Conservation (phyloP, 1,284 basidiomycete species). For the Cryptococcus sp. region DNA sequence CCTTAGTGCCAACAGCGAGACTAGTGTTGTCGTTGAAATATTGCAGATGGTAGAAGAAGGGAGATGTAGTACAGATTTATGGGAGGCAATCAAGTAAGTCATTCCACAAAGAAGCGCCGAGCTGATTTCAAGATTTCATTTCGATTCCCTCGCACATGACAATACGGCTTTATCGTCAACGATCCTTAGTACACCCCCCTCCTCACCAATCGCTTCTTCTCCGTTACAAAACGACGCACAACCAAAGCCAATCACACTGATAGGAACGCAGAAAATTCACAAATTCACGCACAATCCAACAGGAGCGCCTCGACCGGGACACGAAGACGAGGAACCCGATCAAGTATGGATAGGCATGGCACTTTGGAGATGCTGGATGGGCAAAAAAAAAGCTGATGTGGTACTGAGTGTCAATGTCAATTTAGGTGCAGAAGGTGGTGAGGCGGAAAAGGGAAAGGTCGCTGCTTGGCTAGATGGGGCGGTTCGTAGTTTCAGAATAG, state of each 20-base stretch:
- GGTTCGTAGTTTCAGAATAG: slow-evolving; percentile 61
- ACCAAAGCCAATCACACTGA: slow-evolving; percentile 55
- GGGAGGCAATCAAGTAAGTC: slow-evolving; percentile 65
- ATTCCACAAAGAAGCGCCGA: neutral
- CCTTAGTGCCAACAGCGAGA: slow-evolving; percentile 62
- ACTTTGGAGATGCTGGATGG: slow-evolving; percentile 58
- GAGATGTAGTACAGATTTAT: slow-evolving; percentile 40
- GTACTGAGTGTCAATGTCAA: slow-evolving; percentile 73
- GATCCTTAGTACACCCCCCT: slow-evolving; percentile 45
- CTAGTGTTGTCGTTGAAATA: slow-evolving; percentile 83
- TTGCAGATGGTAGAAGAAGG: slow-evolving; percentile 66
- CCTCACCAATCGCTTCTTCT: slow-evolving; percentile 10
- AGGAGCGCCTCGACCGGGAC: slow-evolving; percentile 44
- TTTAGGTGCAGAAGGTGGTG: slow-evolving; percentile 35
- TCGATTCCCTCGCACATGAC: slow-evolving; percentile 85
- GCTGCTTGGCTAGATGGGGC: slow-evolving; percentile 58
- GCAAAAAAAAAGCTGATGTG: slow-evolving; percentile 64
- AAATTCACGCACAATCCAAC: slow-evolving; percentile 59
- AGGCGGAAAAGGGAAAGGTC: slow-evolving; percentile 38
- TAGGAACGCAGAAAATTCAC: slow-evolving; percentile 64
- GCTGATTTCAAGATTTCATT: slow-evolving; percentile 68
- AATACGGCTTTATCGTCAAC: slow-evolving; percentile 63
- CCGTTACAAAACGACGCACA: slow-evolving; percentile 47
- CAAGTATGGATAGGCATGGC: slow-evolving; percentile 71
- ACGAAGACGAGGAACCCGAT: slow-evolving; percentile 52